A percentile compares a stretch with the other conserved stretches of the same genome.
Evolutionary conservation across 352 stramenopile genomes (phyloP).

Genomic region (Paralagenidium karlingii): DNA sequence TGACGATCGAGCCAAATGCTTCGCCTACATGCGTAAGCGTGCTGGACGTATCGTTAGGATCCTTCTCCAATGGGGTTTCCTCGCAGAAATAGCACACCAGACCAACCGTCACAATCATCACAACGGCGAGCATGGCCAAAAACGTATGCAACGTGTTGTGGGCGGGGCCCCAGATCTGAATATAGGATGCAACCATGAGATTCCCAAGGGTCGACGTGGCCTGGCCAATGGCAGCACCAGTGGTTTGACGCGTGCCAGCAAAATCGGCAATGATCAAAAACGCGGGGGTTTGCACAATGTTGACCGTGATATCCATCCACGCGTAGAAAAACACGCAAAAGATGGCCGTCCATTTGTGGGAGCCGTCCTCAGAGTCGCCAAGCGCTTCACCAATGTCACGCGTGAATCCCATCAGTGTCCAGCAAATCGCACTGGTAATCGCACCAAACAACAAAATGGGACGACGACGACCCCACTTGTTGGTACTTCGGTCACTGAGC

Average conservation of each 20-base stretch:
- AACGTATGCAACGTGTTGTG: conserved; percentile 55
- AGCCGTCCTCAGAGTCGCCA: conserved; percentile 24
- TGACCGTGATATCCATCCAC: conserved; percentile 77
- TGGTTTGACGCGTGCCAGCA: conserved; percentile 50
- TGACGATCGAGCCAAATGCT: conserved; percentile 30
- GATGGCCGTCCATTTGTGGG: conserved; percentile 30
- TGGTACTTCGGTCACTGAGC: conserved; percentile 39
- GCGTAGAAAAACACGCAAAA: conserved; percentile 67
- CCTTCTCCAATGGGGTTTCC: conserved; percentile 16
- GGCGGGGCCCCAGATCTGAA: conserved; percentile 50
- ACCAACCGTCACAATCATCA: conserved; percentile 41
- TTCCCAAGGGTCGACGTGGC: conserved; percentile 46
- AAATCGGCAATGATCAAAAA: conserved; percentile 69
- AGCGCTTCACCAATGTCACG: conserved; percentile 42
- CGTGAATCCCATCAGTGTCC: conserved; percentile 59
- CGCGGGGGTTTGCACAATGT: conserved; percentile 58
- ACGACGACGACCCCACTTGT: conserved; percentile 43
- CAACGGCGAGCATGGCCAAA: conserved; percentile 51
- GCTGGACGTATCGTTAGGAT: conserved; percentile 11
- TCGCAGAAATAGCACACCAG: conserved; percentile 41
- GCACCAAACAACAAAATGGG: conserved; percentile 51
- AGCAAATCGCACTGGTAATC: conserved; percentile 44
- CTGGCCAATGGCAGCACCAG: conserved; percentile 44
- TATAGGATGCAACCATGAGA: conserved; percentile 57
- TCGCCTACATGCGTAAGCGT: conserved; percentile 14